These are phyloP conservation scores for Lentinula sp. DNA, from an alignment of 768 basidiomycete genomes.

Conservation along the genomic window DNA sequence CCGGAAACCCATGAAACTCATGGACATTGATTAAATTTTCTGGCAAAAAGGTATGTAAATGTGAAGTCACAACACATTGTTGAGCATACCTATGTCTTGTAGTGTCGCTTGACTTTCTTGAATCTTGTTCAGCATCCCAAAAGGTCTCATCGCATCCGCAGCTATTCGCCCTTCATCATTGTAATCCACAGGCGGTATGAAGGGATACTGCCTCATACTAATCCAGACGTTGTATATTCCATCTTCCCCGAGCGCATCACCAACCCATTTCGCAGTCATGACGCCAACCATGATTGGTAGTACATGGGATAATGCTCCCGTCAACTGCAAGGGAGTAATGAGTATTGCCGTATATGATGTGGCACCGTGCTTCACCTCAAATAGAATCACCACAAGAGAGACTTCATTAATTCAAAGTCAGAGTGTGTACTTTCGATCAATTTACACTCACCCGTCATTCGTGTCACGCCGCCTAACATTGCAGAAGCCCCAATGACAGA, in stretches of 20 bases:
- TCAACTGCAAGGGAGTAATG: constrained; percentile 37
- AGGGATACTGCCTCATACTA: constrained; percentile 63
- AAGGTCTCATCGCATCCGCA: constrained; percentile 53
- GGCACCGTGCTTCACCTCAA: constrained; percentile 42
- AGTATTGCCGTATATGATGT: background rate
- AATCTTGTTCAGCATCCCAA: constrained; percentile 44
- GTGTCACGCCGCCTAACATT: constrained; percentile 70
- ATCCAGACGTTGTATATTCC: constrained; percentile 74
- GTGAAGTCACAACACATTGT: background rate
- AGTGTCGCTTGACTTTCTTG: constrained; percentile 43
- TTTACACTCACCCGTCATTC: constrained; percentile 59
- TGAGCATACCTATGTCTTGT: constrained; percentile 37
- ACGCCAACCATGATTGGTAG: constrained; percentile 78
- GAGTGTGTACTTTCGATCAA: background rate
- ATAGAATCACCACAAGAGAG: constrained; percentile 71
- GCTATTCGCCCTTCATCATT: constrained; percentile 61
- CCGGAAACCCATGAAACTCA: constrained; percentile 60
- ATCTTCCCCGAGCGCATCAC: constrained; percentile 62
- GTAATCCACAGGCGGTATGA: constrained; percentile 61
- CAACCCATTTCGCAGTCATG: constrained; percentile 74
- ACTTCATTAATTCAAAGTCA: constrained; percentile 31
- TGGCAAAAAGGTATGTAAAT: constrained; percentile 13
- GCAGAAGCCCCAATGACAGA: constrained; percentile 73
- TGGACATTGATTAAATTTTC: constrained; percentile 35
- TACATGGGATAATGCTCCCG: constrained; percentile 75